phyloP scores from a whole-genome alignment of 768 basidiomycete genomes.

The Galerina sulciceps region DNA sequence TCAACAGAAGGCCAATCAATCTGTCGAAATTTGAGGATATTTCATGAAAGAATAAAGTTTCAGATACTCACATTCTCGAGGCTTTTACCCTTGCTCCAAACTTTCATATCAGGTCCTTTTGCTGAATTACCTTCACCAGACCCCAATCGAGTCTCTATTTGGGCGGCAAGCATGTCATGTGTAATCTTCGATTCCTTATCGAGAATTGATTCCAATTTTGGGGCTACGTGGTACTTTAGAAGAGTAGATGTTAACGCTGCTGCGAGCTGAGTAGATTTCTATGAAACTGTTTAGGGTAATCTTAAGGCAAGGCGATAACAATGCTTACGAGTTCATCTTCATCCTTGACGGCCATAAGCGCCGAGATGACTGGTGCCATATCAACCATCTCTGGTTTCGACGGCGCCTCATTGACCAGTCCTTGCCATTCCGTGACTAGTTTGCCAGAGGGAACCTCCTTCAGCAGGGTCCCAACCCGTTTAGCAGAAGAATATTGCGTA shows the following conservation, averaged over 20 bases:
- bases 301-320: conserved; percentile 8
- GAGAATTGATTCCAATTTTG: conserved; percentile 87
- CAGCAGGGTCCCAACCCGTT: conserved; percentile 71
- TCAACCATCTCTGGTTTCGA: conserved; percentile 79
- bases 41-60: conserved; percentile 1
- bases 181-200: conserved; percentile 91
- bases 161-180: conserved; percentile 83
- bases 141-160: conserved; percentile 88
- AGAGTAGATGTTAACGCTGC: conserved; percentile 84
- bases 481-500: conserved; percentile 59
- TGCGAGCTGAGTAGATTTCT: conserved; percentile 83
- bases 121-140: conserved; percentile 77
- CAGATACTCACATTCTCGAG: conserved; percentile 67
- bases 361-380: conserved; percentile 74
- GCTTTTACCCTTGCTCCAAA: conserved; percentile 83
- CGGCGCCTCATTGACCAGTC: conserved; percentile 53
- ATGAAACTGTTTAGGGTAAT: conserved; percentile 9
- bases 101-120: conserved; percentile 89
- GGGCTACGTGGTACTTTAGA: conserved; percentile 82
- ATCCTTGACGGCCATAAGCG: conserved; percentile 87
- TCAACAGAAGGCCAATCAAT: conserved; percentile 91
- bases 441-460: conserved; percentile 91
- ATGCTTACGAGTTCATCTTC: conserved; percentile 83
- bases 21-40: conserved; percentile 39
- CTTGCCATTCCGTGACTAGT: conserved; percentile 85